These are phyloP conservation scores for Yarrowia divulgata DNA, from an alignment of 805 yeast species.

Conservation along the genomic window DNA sequence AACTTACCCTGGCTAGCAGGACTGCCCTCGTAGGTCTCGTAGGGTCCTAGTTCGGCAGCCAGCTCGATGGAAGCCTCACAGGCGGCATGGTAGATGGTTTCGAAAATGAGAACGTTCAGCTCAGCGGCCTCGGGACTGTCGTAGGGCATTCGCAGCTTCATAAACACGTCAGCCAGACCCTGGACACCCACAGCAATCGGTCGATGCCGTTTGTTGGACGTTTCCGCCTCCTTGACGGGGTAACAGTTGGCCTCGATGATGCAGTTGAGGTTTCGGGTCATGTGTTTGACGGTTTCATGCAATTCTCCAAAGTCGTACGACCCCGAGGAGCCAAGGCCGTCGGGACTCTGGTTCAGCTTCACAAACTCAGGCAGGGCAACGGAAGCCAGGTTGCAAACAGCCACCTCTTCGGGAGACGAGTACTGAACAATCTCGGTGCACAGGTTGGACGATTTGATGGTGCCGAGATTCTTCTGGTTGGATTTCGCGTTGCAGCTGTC, in stretches of 20 bases:
- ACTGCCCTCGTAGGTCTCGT: conserved; percentile 76
- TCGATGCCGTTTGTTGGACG: conserved; percentile 76
- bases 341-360: conserved; percentile 48
- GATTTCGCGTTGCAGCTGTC: conserved; percentile 89
- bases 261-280: conserved; percentile 75
- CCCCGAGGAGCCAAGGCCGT: conserved; percentile 45
- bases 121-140: conserved; percentile 76
- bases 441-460: conserved; percentile 87
- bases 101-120: conserved; percentile 82
- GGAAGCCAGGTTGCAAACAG: conserved; percentile 95
- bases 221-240: conserved; percentile 74
- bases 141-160: conserved; percentile 76
- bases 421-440: conserved; percentile 93
- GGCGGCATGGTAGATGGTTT: conserved; percentile 92
- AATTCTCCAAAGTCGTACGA: conserved; percentile 71
- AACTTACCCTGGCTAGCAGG: conserved; percentile 83
- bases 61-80: conserved; percentile 82
- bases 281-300: conserved; percentile 74
- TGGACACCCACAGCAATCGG: conserved; percentile 96
- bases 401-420: conserved; percentile 84
- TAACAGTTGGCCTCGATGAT: conserved; percentile 83
- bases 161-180: conserved; percentile 88
- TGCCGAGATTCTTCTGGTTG: conserved; percentile 88
- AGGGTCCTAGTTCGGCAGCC: conserved; percentile 72
- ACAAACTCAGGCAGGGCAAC: conserved; percentile 83